Percentiles rank a stretch among this genome's conserved stretches.
Conservation (phyloP, 345 rosid genomes). For the Citrus reticulata region DNA sequence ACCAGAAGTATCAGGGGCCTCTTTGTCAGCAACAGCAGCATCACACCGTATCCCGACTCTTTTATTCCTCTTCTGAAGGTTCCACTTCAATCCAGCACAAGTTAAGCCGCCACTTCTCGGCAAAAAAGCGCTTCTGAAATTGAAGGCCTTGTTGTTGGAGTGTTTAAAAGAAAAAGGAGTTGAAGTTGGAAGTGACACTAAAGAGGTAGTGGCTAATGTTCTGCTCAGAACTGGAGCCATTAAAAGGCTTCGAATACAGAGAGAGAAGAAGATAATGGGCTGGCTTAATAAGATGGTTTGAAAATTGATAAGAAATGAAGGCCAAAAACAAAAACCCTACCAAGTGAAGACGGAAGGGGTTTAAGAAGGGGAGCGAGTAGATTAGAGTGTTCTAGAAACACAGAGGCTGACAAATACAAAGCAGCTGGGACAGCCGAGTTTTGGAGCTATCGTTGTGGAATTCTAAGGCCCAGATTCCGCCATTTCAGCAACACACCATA, state of each 20-base stretch:
- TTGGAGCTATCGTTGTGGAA: constrained; percentile 9
- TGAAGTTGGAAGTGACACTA: constrained; percentile 48
- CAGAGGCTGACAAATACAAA: no score
- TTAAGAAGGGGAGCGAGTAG: constrained; percentile 18
- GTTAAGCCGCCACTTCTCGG: constrained; percentile 49
- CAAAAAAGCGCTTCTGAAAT: constrained; percentile 40
- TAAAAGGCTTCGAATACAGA: background rate
- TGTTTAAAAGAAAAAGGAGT: constrained; percentile 36
- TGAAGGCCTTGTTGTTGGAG: constrained; percentile 28
- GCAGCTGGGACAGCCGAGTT: background rate
- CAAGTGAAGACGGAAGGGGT: constrained; percentile 8
- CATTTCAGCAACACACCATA: constrained; percentile 43
- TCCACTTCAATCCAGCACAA: constrained; percentile 54
- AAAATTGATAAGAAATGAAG: no score
- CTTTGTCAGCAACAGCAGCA: constrained; percentile 87
- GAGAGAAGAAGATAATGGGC: background rate
- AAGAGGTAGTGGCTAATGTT: constrained; percentile 42
- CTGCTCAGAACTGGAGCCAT: constrained; percentile 85
- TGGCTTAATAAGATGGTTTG: no score
- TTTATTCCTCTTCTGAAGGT: constrained; percentile 42
- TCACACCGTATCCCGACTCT: constrained; percentile 58
- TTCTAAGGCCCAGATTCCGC: constrained; percentile 49
- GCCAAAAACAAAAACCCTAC: constrained; percentile 41
- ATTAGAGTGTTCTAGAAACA: constrained; percentile 46
- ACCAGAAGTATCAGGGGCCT: constrained; percentile 65